phyloP scores from a whole-genome alignment of 257 asterid species.

The Capsicum chinense region DNA sequence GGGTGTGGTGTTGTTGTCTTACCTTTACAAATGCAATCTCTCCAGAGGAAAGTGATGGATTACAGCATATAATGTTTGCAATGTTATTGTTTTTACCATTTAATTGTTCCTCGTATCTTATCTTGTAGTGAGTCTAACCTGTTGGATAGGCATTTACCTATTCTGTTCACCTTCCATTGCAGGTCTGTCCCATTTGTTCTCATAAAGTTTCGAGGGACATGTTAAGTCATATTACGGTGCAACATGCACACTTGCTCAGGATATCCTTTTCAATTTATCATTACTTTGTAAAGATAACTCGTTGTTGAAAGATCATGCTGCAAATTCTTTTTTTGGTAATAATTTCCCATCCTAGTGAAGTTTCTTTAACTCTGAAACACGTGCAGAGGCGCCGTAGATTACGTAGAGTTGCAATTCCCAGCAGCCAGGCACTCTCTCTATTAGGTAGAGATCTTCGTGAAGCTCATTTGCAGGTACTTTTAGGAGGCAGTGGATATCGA shows the following conservation, averaged over 20 bases:
- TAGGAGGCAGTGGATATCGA: slow-evolving; percentile 66
- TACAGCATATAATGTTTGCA: background rate
- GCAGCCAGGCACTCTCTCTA: slow-evolving; percentile 72
- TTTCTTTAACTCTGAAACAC: slow-evolving; percentile 61
- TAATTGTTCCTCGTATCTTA: background rate
- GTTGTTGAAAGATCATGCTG: background rate
- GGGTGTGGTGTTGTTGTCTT: background rate
- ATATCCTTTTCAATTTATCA: slow-evolving; percentile 53
- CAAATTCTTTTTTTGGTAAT: background rate
- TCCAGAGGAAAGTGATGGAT: background rate
- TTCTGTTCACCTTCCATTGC: slow-evolving; percentile 35
- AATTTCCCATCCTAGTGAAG: background rate
- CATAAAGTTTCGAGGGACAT: slow-evolving; percentile 69
- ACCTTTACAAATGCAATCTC: slow-evolving; percentile 11
- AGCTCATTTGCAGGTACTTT: slow-evolving; percentile 83
- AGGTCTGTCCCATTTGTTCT: slow-evolving; percentile 86
- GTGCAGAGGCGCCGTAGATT: slow-evolving; percentile 71
- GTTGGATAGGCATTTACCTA: slow-evolving; percentile 1
- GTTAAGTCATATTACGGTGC: slow-evolving; percentile 72
- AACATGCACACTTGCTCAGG: slow-evolving; percentile 81
- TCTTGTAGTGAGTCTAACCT: slow-evolving; percentile 5
- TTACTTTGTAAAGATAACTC: background rate
- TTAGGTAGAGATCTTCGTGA: slow-evolving; percentile 86
- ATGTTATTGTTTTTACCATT: background rate
- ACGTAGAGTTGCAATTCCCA: slow-evolving; percentile 70